phyloP scores from a whole-genome alignment of 768 basidiomycete genomes.

The Lactarius psammicola region DNA sequence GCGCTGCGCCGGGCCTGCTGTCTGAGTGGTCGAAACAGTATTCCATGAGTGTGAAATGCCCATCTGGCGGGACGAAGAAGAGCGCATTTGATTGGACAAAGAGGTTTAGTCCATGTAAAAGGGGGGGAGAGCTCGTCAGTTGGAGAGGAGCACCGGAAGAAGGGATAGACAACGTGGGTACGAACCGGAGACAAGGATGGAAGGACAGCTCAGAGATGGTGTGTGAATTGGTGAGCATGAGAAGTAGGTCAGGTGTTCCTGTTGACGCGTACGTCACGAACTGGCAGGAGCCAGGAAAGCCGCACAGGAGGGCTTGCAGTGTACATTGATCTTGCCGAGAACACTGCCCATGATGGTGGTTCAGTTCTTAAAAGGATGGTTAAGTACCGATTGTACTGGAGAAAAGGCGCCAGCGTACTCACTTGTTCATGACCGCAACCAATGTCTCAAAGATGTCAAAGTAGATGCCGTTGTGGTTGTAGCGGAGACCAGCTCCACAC shows the following conservation, averaged over 20 bases:
- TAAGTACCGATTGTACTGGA: too few species aligned
- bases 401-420: constrained; percentile 30
- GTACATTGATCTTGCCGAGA: constrained; percentile 75
- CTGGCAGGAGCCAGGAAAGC: not conserved
- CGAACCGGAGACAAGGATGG: constrained; percentile 89
- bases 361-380: constrained; percentile 53
- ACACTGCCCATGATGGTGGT: constrained; percentile 63
- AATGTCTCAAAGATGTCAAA: constrained; percentile 88
- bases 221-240: constrained; percentile 54
- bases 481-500: constrained; percentile 79
- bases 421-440: constrained; percentile 77
- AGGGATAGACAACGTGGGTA: constrained; percentile 10
- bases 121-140: constrained; percentile 5
- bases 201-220: constrained; percentile 67
- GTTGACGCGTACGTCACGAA: not conserved
- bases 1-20: too few species aligned
- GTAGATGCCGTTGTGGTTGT: constrained; percentile 88
- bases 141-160: constrained; percentile 6
- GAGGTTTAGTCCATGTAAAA: constrained; percentile 61
- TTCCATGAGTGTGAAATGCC: too few species aligned
- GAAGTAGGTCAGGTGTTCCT: constrained; percentile 88
- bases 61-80: constrained; percentile 94
- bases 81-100: constrained; percentile 75
- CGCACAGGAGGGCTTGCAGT: constrained; percentile 72
- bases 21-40: too few species aligned